Conservation (phyloP, 2,329 filamentous ascomycete genomes). For the Penicillium sp. region DNA sequence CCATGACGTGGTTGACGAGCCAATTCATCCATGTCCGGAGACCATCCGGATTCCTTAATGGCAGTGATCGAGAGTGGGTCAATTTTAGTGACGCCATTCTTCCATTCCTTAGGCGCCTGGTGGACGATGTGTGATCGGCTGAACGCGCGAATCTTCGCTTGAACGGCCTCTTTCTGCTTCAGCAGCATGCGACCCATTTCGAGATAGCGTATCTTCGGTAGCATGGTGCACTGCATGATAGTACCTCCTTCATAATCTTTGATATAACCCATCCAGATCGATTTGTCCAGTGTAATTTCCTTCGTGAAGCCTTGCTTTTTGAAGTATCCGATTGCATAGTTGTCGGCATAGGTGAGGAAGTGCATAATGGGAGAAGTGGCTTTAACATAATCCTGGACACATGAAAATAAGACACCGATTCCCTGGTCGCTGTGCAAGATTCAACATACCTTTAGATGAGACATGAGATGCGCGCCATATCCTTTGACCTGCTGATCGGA, state of each 20-base stretch:
- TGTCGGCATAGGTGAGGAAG: constrained; percentile 97
- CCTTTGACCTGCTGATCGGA: constrained; percentile 99
- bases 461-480: constrained; percentile 97
- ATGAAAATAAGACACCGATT: constrained; percentile 8
- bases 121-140: constrained; percentile 88
- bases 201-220: constrained; percentile 91
- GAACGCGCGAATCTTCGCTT: constrained; percentile 91
- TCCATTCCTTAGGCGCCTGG: constrained; percentile 83
- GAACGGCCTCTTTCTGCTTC: constrained; percentile 94
- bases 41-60: constrained; percentile 93
- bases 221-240: constrained; percentile 99
- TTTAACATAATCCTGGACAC: constrained; percentile 79
- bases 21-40: constrained; percentile 95
- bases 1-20: constrained; percentile 93
- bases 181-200: constrained; percentile 91
- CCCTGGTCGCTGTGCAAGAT: neutral
- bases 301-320: constrained; percentile 99
- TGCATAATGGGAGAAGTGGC: constrained; percentile 97
- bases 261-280: constrained; percentile 99
- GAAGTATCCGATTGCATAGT: constrained; percentile 98
- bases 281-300: constrained; percentile 88
- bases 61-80: constrained; percentile 85
- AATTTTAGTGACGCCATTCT: constrained; percentile 72
- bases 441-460: constrained; percentile 74
- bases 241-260: constrained; percentile 99